Base-by-base conservation (phyloP, 305 asterid genomes). In the Fraxinus platypoda region DNA sequence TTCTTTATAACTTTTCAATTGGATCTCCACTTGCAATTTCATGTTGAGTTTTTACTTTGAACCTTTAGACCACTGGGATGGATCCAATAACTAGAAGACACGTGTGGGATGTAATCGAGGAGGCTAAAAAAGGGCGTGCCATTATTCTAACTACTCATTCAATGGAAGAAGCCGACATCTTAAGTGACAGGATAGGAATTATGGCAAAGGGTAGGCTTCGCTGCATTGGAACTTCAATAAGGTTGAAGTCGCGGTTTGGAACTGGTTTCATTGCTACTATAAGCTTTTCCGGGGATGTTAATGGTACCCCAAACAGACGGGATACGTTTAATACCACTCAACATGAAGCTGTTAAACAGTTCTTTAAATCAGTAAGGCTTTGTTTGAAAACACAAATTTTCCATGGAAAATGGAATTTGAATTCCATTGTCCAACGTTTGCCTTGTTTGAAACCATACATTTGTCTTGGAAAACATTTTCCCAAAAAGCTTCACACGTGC, bases 151-250 rank as follows among this genome's bases (percentile, higher is more conserved):
- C 98, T 4, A 96, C 99, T 74, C 98, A 96, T 91, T 96, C 98
- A 3, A 96, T 96, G 99, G 97, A 91, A 80, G 98, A 96, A 91
- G 99, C 99, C 41, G 99, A 96, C 86, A 88, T 96, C 80, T 89
- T 94, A 89, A 91, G 98, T 78, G 99, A 96, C 80, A 91, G 98
- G 76, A 93, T 94, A 41, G 99, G 97, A 68, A 96, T 96, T 84
- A 93, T 96, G 97, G 99, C 97, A 72, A 96, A 92, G 87, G 99
- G 99, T 70, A 92, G 92, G 87, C 98, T 96, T 78, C 97, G 99
- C 76, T 96, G 99, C 89, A 90, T 96, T 78, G 99, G 99, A 86
- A 92, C 97, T 59, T 94, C 99, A 62, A 89, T 93, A 38, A 88
- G 95, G 91, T 86, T 96, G 86, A 96, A 96, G 82, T 91, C 98